These are phyloP conservation scores for Xerophyta viscosa DNA, from an alignment of 106 monocot genomes.

Conservation along the genomic window DNA sequence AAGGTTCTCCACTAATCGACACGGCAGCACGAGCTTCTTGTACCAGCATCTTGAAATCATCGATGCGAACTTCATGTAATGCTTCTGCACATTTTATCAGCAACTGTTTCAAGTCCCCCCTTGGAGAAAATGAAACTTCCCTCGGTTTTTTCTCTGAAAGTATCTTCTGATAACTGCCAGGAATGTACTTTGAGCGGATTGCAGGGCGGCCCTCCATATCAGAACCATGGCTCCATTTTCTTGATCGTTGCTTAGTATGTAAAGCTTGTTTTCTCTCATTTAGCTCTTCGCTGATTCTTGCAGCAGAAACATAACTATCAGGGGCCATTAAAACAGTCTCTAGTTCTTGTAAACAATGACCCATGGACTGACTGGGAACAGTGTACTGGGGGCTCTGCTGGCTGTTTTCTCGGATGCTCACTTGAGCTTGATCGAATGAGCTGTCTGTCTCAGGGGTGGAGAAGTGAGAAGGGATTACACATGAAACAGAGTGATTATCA, in stretches of 20 bases:
- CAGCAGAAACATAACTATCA: constrained; percentile 29
- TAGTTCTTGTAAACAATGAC: constrained; percentile 51
- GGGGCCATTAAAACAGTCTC: constrained; percentile 78
- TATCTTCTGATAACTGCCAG: constrained; percentile 2
- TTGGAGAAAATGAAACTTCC: constrained; percentile 13
- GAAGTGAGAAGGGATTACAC: constrained; percentile 3
- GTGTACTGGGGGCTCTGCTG: constrained; percentile 13
- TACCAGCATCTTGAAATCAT: constrained; percentile 29
- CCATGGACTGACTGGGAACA: constrained; percentile 29
- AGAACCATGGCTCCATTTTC: constrained; percentile 20
- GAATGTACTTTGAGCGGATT: background rate
- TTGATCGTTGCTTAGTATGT: constrained; percentile 20
- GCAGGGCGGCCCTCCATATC: constrained; percentile 1
- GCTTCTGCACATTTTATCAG: constrained; percentile 62
- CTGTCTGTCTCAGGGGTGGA: constrained; percentile 4
- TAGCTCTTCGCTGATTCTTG: constrained; percentile 12
- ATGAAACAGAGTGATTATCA: constrained; percentile 5
- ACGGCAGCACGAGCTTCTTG: constrained; percentile 25
- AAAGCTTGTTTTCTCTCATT: constrained; percentile 13
- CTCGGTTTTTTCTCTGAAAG: constrained; percentile 42
- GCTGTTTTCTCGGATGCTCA: constrained; percentile 8
- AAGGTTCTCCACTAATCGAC: constrained; percentile 57
- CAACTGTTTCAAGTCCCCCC: constrained; percentile 33
- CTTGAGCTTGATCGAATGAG: constrained; percentile 13
- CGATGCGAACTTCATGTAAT: constrained; percentile 33